Conservation (phyloP, 2,329 filamentous ascomycete species). For the Cytospora piceicola region DNA sequence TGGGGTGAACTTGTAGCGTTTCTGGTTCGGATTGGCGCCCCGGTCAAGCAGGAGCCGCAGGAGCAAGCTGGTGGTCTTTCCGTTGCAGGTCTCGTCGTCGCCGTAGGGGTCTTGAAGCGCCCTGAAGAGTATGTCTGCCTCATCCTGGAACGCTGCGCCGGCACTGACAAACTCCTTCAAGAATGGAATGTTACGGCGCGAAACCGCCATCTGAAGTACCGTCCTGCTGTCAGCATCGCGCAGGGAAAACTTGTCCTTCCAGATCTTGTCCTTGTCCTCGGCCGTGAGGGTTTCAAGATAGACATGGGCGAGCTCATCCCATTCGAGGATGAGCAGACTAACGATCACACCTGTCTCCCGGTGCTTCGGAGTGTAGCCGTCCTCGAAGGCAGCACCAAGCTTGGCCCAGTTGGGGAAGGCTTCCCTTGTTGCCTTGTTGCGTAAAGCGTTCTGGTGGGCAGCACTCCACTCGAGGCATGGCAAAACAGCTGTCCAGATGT, state of each 20-base stretch:
- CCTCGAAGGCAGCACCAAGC: slow-evolving; percentile 4
- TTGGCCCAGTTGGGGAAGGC: neutral
- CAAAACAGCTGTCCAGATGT: neutral
- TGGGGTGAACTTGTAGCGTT: slow-evolving; percentile 11
- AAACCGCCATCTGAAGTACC: slow-evolving; percentile 4
- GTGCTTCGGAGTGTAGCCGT: neutral
- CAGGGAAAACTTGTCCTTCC: slow-evolving; percentile 14
- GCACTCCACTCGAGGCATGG: slow-evolving; percentile 5
- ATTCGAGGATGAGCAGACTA: slow-evolving; percentile 10
- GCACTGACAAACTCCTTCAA: neutral
- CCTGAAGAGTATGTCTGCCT: slow-evolving; percentile 8
- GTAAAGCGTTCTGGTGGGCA: neutral
- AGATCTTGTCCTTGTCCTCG: neutral
- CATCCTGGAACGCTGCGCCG: slow-evolving; percentile 3
- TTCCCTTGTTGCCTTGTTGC: neutral
- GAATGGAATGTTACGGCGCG: neutral
- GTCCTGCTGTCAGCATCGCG: neutral
- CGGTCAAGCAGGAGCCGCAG: slow-evolving; percentile 15
- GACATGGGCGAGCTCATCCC: neutral
- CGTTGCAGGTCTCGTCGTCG: slow-evolving; percentile 1
- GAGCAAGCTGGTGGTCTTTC: neutral
- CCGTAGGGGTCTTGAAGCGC: slow-evolving; percentile 9
- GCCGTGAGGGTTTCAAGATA: slow-evolving; percentile 1
- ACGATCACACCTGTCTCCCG: slow-evolving; percentile 8
- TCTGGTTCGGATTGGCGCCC: neutral